Base-by-base conservation (phyloP, 768 basidiomycete species). In the Lepiota venenata region DNA sequence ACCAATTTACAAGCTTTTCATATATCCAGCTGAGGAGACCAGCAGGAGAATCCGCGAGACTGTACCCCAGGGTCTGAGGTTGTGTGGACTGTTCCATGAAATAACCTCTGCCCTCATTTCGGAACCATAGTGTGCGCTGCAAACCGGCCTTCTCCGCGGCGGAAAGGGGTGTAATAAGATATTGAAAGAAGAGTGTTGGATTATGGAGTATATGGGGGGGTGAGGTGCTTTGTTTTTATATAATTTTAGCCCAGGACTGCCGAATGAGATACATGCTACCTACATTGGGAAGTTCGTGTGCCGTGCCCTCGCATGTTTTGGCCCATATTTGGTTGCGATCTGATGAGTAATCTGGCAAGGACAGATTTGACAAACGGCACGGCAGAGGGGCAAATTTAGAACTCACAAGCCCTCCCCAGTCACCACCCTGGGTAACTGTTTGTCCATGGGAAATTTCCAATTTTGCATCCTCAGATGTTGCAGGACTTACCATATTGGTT, bases 11-110 rank as follows among this genome's bases (percentile, higher is more conserved):
- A 12, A 80, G 55, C 44, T 80, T 79, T 56, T 80, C 78, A 56
- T 77, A 80, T 25, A 80, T 77, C 79, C 79, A 81, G 1, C 71
- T 76, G 10, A 81, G 69, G 18, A 81, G 57, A 1, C 80, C 84
- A 5, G 72, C 73, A 8, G 84, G 84, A 7, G 82, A 84, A 58
- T 85, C 84, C 0, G 78, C 68, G 2, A 85, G 66, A 10, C 69
- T 57, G 58, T 85, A 85, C 0, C 79, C 82, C 3, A 81, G 60
- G 0, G 80, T 81, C 58, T 81, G 80, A 0, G 80, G 80, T 53
- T 74, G 70, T 0, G 79, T 81, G 0, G 72, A 63, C 56, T 80
- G 80, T 45, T 69, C 58, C 6, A 47, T 11, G 46, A 63, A 66
- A 59, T 81, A 81, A 6, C 76, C 80, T 0, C 41, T 41, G 5